Percentiles rank a stretch among this genome's conserved stretches.
Conservation (phyloP, 2,329 filamentous ascomycete species). For the Trichoderma afroharzianum region DNA sequence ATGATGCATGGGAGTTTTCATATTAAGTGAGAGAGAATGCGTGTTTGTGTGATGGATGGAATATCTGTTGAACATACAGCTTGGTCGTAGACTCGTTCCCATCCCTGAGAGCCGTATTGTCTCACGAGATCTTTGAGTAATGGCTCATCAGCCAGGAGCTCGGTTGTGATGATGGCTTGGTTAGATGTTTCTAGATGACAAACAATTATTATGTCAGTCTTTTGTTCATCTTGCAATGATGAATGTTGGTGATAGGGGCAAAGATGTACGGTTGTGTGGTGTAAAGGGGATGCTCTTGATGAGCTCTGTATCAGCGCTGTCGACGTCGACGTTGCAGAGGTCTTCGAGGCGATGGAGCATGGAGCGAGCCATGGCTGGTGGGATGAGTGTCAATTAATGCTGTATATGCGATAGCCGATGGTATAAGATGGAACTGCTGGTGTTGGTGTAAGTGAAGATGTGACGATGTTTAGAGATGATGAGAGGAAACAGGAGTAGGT, state of each 20-base stretch:
- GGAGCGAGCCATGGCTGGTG: neutral
- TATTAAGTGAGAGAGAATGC: neutral
- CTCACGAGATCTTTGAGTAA: slow-evolving; percentile 17
- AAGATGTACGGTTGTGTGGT: slow-evolving; percentile 21
- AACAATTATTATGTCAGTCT: neutral
- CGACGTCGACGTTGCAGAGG: slow-evolving; percentile 22
- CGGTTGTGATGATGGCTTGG: slow-evolving; percentile 22
- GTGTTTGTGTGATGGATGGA: neutral
- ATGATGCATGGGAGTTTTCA: neutral
- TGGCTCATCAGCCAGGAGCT: slow-evolving; percentile 15
- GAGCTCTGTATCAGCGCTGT: slow-evolving; percentile 20
- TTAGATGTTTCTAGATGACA: slow-evolving; percentile 21
- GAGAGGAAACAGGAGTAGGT: neutral
- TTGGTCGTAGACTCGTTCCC: slow-evolving; percentile 23
- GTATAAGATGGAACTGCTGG: neutral
- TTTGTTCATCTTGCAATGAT: neutral
- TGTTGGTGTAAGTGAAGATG: neutral
- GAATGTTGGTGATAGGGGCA: too few relatives aligned
- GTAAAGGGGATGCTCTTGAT: slow-evolving; percentile 22
- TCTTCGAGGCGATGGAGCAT: slow-evolving; percentile 20
- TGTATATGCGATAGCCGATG: neutral
- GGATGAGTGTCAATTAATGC: neutral
- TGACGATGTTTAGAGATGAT: neutral
- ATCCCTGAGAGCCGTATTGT: slow-evolving; percentile 21
- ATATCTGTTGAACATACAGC: slow-evolving; percentile 11